phyloP scores from a whole-genome alignment of 2,329 filamentous ascomycete species.

The Fusarium protoensiforme region DNA sequence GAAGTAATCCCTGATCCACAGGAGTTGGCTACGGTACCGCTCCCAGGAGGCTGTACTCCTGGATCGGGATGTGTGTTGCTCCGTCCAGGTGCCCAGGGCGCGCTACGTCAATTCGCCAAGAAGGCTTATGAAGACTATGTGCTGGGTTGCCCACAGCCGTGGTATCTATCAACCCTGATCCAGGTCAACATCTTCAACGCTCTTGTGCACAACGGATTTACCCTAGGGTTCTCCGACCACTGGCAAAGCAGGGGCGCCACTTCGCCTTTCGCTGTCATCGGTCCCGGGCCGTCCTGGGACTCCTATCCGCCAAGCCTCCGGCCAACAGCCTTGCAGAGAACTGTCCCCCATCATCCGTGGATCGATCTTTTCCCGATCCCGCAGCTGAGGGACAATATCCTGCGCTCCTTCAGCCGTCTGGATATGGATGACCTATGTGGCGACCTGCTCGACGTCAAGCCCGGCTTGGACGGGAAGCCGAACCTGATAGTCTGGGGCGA shows the following conservation, averaged over 20 bases:
- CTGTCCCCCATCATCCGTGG: neutral
- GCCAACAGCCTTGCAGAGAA: neutral
- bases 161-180: neutral
- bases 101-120: neutral
- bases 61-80: neutral
- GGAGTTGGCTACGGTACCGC: neutral
- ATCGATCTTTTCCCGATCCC: constrained; percentile 4
- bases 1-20: no score
- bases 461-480: neutral
- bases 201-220: neutral
- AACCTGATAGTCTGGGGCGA: constrained; percentile 2
- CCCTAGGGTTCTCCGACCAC: neutral
- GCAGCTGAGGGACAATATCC: neutral
- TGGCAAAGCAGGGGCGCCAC: neutral
- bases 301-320: neutral
- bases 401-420: neutral
- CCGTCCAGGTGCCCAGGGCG: neutral
- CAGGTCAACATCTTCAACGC: neutral
- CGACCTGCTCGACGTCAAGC: neutral
- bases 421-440: neutral
- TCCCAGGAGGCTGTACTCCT: neutral
- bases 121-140: neutral
- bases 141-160: neutral
- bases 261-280: neutral
- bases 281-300: neutral